Evolutionary conservation across 2,329 filamentous ascomycete genomes (phyloP).

Genomic region (Fusarium caatingaense): DNA sequence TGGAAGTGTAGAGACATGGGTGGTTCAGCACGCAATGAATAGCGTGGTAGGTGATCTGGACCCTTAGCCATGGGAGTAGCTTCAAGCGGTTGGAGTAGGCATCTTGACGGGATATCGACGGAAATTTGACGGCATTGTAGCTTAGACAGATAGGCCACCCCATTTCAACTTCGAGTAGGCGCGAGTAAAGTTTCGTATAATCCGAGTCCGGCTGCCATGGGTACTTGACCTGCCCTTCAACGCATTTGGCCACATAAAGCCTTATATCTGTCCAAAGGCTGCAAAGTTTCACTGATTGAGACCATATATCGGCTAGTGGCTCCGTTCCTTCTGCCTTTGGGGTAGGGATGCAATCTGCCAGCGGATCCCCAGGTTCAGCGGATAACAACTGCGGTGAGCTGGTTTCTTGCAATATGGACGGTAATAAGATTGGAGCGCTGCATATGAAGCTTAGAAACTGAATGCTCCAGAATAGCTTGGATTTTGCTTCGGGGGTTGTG

Average conservation of each 20-base stretch:
- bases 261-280: constrained; percentile 16
- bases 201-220: constrained; percentile 31
- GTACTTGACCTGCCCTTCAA: neutral
- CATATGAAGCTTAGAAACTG: neutral
- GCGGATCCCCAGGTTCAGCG: neutral
- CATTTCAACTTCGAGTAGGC: constrained; percentile 9
- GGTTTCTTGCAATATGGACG: neutral
- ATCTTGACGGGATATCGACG: neutral
- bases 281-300: constrained; percentile 2
- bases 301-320: constrained; percentile 4
- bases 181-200: constrained; percentile 13
- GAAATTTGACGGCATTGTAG: constrained; percentile 12
- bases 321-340: neutral
- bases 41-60: constrained; percentile 27
- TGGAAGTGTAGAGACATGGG: constrained; percentile 17
- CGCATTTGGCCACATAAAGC: constrained; percentile 19
- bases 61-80: constrained; percentile 23
- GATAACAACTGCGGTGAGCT: neutral
- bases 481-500: neutral
- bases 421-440: constrained; percentile 1
- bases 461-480: constrained; percentile 22
- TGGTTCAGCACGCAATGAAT: constrained; percentile 29
- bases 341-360: neutral
- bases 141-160: neutral
- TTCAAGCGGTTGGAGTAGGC: neutral